Conservation (phyloP, 2,329 filamentous ascomycete species). For the Arthrobotrys sinensis region DNA sequence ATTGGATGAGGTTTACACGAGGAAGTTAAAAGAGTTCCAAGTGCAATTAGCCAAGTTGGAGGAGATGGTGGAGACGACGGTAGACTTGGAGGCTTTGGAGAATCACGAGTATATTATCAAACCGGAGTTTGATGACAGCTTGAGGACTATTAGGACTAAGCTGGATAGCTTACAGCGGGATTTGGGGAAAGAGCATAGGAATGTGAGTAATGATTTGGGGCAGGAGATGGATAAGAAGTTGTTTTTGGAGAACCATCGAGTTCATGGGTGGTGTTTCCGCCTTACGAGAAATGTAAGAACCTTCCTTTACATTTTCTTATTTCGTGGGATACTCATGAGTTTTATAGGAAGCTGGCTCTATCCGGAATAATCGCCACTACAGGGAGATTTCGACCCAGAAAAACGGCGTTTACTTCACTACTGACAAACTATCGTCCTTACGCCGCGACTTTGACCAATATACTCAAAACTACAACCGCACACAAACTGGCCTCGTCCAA, state of each 20-base stretch:
- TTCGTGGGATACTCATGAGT: constrained; percentile 30
- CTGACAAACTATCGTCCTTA: constrained; percentile 81
- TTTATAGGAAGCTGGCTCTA: constrained; percentile 82
- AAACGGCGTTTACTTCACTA: constrained; percentile 99
- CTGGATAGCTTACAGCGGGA: constrained; percentile 86
- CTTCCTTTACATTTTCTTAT: constrained; percentile 1
- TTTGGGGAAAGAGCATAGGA: constrained; percentile 85
- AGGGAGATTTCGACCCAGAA: constrained; percentile 98
- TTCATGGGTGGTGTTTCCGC: constrained; percentile 96
- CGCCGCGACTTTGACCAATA: constrained; percentile 94
- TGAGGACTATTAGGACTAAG: constrained; percentile 90
- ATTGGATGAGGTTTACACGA: constrained; percentile 87
- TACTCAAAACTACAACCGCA: constrained; percentile 93
- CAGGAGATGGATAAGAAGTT: constrained; percentile 99
- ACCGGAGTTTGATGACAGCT: constrained; percentile 92
- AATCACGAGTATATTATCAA: constrained; percentile 99
- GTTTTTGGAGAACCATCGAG: constrained; percentile 94
- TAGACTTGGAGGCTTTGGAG: constrained; percentile 94
- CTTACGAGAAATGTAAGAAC: constrained; percentile 78
- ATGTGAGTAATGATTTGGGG: constrained; percentile 83
- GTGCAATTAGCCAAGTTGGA: constrained; percentile 85
- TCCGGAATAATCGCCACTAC: constrained; percentile 90
- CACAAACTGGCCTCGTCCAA: constrained; percentile 88
- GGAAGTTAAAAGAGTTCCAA: constrained; percentile 80
- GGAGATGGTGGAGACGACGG: constrained; percentile 98